A percentile compares a stretch with the other conserved stretches of the same genome.
These are phyloP conservation scores for Schizochytrium sp. DNA, from an alignment of 108 stramenopile genomes.

Conservation along the genomic window DNA sequence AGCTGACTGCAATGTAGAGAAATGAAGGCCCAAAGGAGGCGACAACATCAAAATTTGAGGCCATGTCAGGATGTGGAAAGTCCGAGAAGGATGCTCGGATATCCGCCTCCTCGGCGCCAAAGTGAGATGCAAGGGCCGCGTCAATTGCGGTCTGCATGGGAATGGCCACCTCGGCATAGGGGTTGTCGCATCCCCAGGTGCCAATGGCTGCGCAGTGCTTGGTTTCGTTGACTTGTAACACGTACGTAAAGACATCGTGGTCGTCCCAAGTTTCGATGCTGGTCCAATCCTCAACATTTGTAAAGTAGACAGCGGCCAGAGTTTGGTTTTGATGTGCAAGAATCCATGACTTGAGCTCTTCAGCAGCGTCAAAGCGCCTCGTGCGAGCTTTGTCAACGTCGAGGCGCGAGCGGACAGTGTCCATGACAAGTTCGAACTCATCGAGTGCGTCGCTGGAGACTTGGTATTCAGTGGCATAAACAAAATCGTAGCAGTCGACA, in stretches of 20 bases:
- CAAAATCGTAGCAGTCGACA: background rate
- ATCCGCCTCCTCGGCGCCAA: background rate
- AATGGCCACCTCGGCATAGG: background rate
- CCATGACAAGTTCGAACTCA: background rate
- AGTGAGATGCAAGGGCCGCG: background rate
- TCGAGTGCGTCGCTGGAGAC: background rate
- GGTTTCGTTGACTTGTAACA: background rate
- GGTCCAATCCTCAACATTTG: background rate
- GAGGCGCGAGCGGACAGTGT: background rate
- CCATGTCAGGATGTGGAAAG: constrained; percentile 14
- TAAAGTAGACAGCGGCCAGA: background rate
- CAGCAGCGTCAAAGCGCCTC: background rate
- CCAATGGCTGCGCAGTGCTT: background rate
- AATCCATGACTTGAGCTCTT: background rate
- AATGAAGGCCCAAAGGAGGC: background rate
- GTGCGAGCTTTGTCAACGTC: background rate
- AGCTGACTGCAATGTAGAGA: background rate
- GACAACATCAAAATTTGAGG: background rate
- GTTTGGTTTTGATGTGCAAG: background rate
- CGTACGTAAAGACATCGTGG: background rate
- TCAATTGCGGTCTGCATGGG: background rate
- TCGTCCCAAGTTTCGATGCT: background rate
- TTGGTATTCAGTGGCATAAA: background rate
- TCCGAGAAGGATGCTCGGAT: background rate
- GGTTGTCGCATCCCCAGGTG: background rate